Conservation (phyloP, 139 green algal genomes). For the Micromonas pusilla region DNA sequence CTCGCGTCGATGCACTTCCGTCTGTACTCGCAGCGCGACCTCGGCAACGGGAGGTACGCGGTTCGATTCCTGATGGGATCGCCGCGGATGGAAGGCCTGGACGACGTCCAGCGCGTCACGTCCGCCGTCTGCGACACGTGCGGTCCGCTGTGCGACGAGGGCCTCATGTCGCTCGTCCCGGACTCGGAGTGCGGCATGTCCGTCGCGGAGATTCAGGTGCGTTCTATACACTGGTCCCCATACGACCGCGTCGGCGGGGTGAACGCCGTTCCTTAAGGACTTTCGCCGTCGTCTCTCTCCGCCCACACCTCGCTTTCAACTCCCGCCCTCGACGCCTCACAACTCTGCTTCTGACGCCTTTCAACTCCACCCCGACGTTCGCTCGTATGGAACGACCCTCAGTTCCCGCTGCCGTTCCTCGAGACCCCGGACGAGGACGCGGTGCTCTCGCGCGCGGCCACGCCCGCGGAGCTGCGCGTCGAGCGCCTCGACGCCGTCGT, state of each 20-base stretch:
- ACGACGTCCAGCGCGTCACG: conserved; percentile 25
- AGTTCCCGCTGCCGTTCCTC: not conserved
- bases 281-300: no score
- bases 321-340: no score
- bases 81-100: conserved; percentile 13
- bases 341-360: no score
- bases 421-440: not conserved
- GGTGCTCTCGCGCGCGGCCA: not conserved
- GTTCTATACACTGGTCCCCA: no score
- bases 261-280: no score
- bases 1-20: conserved; percentile 9
- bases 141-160: not conserved
- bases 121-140: no score
- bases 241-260: no score
- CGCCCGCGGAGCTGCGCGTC: not conserved
- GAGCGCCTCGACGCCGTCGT: not conserved
- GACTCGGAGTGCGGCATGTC: not conserved
- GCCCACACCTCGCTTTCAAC: no score
- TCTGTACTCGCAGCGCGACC: not conserved
- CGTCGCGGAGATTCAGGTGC: conserved; percentile 14
- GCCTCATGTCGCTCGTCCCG: conserved; percentile 5
- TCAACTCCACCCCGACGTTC: no score
- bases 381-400: no score
- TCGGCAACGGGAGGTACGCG: not conserved
- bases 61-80: conserved; percentile 12